Conservation (phyloP, 106 monocot genomes). For the Narthecium ossifragum region DNA sequence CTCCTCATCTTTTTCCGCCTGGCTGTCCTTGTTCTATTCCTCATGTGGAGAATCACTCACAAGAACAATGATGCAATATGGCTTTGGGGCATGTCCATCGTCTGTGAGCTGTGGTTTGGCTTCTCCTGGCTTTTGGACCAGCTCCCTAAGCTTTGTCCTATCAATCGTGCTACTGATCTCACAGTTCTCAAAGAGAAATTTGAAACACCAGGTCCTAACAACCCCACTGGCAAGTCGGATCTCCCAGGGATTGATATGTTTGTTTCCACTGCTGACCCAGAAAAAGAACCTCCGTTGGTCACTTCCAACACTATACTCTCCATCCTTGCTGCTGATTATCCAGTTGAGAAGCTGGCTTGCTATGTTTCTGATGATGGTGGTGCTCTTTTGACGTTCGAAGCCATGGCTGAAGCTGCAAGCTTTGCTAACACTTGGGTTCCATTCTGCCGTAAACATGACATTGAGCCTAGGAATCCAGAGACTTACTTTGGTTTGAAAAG, state of each 20-base stretch:
- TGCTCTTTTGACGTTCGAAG: conserved; percentile 72
- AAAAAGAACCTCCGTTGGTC: conserved; percentile 69
- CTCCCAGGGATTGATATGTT: conserved; percentile 74
- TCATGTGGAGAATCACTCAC: conserved; percentile 50
- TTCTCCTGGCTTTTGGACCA: conserved; percentile 68
- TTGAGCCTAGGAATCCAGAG: conserved; percentile 74
- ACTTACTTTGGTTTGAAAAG: conserved; percentile 66
- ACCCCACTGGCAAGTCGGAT: conserved; percentile 61
- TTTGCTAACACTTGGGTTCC: conserved; percentile 71
- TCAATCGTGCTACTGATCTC: conserved; percentile 70
- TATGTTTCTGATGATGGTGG: conserved; percentile 82
- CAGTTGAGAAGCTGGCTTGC: conserved; percentile 66
- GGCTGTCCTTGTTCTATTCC: conserved; percentile 45
- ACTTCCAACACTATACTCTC: conserved; percentile 78
- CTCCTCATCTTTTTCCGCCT: conserved; percentile 55
- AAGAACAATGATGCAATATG: conserved; percentile 69
- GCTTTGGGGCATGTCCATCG: conserved; percentile 79
- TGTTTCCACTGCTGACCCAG: conserved; percentile 77
- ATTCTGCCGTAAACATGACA: conserved; percentile 62
- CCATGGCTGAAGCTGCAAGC: conserved; percentile 82
- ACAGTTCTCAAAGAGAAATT: conserved; percentile 65
- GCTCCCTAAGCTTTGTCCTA: conserved; percentile 82
- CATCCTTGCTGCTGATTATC: conserved; percentile 70
- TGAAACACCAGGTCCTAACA: conserved; percentile 31
- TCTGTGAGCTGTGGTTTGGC: conserved; percentile 76